A percentile compares a stretch with the other conserved stretches of the same genome.
Conservation (phyloP, 2,329 filamentous ascomycete genomes). For the Aureobasidium sp. region DNA sequence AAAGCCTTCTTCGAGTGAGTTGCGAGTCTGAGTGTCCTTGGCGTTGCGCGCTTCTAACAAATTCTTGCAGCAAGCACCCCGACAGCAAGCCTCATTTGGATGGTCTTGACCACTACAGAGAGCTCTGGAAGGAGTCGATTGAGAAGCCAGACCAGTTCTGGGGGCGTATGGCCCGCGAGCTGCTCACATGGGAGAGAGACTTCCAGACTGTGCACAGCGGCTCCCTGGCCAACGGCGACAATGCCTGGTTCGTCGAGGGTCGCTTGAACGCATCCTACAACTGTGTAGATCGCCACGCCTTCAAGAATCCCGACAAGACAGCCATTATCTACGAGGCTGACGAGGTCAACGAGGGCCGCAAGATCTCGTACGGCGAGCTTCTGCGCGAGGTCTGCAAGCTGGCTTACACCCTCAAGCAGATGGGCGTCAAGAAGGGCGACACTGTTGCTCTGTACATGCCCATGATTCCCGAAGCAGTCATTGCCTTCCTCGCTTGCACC, state of each 20-base stretch:
- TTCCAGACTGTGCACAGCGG: conserved; percentile 85
- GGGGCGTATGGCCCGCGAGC: conserved; percentile 75
- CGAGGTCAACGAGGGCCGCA: conserved; percentile 78
- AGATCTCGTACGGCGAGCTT: conserved; percentile 87
- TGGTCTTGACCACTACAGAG: conserved; percentile 55
- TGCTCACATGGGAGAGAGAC: conserved; percentile 83
- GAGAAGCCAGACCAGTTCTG: conserved; percentile 85
- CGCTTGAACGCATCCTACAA: conserved; percentile 95
- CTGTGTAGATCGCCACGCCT: conserved; percentile 93
- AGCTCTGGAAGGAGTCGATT: conserved; percentile 75
- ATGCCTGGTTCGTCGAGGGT: conserved; percentile 91
- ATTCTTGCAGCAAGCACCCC: conserved; percentile 50
- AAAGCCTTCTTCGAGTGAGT: conserved; percentile 45
- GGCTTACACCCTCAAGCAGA: conserved; percentile 82
- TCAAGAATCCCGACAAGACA: conserved; percentile 84
- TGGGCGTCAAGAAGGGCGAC: conserved; percentile 95
- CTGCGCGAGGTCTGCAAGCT: conserved; percentile 84
- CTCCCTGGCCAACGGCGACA: conserved; percentile 70
- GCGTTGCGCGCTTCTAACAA: conserved; percentile 13
- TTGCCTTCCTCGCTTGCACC: conserved; percentile 83
- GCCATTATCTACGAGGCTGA: conserved; percentile 99
- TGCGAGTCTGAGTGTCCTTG: background rate
- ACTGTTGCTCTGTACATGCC: conserved; percentile 95
- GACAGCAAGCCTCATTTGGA: conserved; percentile 50
- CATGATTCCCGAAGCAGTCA: conserved; percentile 94